Base-by-base conservation (phyloP, 768 basidiomycete genomes). In the Kwoniella heveanensis region DNA sequence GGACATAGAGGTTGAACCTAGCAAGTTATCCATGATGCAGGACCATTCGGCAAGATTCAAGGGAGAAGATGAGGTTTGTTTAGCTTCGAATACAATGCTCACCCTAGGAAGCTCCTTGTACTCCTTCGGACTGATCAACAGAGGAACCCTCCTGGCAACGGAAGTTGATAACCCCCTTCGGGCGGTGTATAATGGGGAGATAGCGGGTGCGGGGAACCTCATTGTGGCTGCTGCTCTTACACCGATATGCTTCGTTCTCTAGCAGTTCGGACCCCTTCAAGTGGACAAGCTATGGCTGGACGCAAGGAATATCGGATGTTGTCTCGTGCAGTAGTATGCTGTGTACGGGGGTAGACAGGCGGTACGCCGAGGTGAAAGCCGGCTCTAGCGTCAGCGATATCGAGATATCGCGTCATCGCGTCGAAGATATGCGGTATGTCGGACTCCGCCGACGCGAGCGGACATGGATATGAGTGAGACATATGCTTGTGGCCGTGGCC, bases 111-210 rank as follows among this genome's bases (percentile, higher is more conserved):
- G 74, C 32, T 68, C 57, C 27, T 72, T 65, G 55, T 81, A 72
- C 46, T 80, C 70, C 44, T 68, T 64, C 4, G 83, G 82, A 12
- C 68, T 70, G 51, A 82, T 60, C 27, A 82, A 77, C 13, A 81
- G 68, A 2, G 82, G 71, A 8, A 73, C 73, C 17, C 64, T 67
- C 8, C 44, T 22, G n/a, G 46, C 39, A 46, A 15, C 21, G 8
- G 61, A 49, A 39, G 62, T 55, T 24, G 49, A 57, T 30, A 64
- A 46, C 9, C 47, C 62, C 27, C 62, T 36, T 51, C 55, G 56
- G n/a, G 55, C 49, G 21, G 57, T 17, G 24, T 9, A n/a, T 13
- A 64, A 39, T 21, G 36, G 47, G 30, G 30, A 55, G 30, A 50
- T 51, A 2, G 47, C 27, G 22, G 54, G 54, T 8, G 60, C 27